A percentile compares a stretch with the other conserved stretches of the same genome.
phyloP scores from a whole-genome alignment of 2,329 filamentous ascomycete genomes.

The Epichloe brachyelytri region DNA sequence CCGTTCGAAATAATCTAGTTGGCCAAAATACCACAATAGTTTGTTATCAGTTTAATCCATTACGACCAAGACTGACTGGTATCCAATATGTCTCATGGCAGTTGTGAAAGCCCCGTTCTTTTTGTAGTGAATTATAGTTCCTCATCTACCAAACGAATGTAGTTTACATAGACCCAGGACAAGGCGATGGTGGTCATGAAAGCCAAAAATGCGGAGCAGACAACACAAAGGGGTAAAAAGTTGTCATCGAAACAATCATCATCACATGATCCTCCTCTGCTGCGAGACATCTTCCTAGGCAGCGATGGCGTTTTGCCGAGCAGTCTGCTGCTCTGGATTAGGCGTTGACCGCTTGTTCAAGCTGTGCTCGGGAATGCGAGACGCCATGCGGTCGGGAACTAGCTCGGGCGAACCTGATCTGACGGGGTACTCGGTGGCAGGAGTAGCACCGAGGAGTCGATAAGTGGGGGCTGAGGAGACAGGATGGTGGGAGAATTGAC shows the following conservation, averaged over 20 bases:
- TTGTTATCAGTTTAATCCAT: background rate
- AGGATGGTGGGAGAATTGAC: conserved; percentile 32
- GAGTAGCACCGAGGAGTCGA: conserved; percentile 39
- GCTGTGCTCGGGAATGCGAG: conserved; percentile 37
- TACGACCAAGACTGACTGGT: background rate
- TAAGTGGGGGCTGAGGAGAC: conserved; percentile 42
- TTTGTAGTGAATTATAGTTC: background rate
- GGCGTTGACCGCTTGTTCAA: conserved; percentile 33
- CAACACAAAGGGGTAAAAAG: too few species aligned
- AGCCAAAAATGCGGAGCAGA: background rate
- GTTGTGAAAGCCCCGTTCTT: background rate
- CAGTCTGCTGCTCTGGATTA: conserved; percentile 30
- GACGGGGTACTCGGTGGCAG: conserved; percentile 41
- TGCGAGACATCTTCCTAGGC: conserved; percentile 3
- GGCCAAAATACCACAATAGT: too few species aligned
- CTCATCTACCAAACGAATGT: background rate
- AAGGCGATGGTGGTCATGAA: background rate
- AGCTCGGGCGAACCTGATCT: conserved; percentile 42
- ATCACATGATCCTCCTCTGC: background rate
- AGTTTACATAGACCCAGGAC: background rate
- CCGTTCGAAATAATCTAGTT: too few species aligned
- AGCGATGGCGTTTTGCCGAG: conserved; percentile 10
- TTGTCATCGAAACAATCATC: background rate
- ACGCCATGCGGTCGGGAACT: conserved; percentile 49
- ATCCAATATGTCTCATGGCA: conserved; percentile 1